These are phyloP conservation scores for Eimeria praecox DNA, from an alignment of 169 alveolate genomes.

Conservation along the genomic window DNA sequence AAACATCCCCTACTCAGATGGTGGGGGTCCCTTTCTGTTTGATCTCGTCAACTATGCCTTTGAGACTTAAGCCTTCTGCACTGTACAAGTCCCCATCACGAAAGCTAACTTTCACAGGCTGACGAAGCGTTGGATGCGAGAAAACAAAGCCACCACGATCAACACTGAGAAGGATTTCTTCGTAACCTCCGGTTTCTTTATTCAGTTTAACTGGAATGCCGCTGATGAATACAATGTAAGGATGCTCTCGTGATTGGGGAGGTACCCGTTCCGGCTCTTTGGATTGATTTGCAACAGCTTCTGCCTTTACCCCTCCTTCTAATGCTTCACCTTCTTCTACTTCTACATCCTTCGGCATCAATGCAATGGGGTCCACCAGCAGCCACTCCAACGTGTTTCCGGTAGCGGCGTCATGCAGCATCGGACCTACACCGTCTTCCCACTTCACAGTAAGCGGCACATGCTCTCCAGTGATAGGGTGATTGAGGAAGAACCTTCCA, in stretches of 20 bases:
- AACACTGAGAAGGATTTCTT: background rate
- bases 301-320: background rate
- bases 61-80: background rate
- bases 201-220: background rate
- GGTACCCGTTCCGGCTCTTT: background rate
- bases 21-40: background rate
- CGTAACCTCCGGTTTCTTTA: background rate
- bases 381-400: background rate
- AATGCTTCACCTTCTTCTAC: background rate
- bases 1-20: background rate
- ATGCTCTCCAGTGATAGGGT: background rate
- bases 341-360: background rate
- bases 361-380: background rate
- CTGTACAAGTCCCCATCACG: background rate
- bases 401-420: slow-evolving; percentile 1
- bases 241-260: background rate
- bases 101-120: background rate
- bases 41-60: background rate
- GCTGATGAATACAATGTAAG: background rate
- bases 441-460: background rate
- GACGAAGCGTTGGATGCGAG: background rate
- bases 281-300: background rate
- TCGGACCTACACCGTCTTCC: background rate
- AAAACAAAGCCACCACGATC: background rate
- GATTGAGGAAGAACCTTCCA: background rate